Base-by-base conservation (phyloP, 163 green algal species). In the Scenedesmus sp. region DNA sequence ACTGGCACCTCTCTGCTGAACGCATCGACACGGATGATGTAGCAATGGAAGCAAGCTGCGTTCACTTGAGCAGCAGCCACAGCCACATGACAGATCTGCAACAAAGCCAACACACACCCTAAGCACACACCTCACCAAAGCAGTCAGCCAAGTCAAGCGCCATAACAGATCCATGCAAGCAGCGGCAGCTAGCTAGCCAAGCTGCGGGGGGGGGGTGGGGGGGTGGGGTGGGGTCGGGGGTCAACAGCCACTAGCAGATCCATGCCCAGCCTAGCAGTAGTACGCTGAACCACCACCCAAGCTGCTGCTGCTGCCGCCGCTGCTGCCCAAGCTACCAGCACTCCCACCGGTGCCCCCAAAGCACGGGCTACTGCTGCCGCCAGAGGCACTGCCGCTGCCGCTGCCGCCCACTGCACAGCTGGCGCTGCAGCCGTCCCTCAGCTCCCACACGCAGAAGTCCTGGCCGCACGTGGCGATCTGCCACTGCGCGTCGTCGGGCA, bases 361-460 rank as follows among this genome's bases (percentile, higher is more conserved):
- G 20, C 18, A 26, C 33, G 49, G 53, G 16, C 82, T 79, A 20
- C 22, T 73, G 51, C 51, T 73, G 49, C 81, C 53, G 81, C 49
- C 80, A 70, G 43, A 33, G 22, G 24, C 20, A 35, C 22, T 44
- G 30, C 33, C 33, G 26, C 37, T 44, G 72, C 72, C 46, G 35
- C 35, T 43, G 72, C 35, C 72, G 22, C 33, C 35, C 37, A 43
- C 24, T 24, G 35, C 37, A 44, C 72, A 81, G 15, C n/a, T 15
- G 9, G 33, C 33, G 16, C 72, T 44, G n/a, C 72, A 43, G 15
- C 72, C 72, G 1, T 43, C 33, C 35, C n/a, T 43, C 26, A 53
- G 18, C 86, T 91, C 86, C 86, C 86, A 91, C 15, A 91, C 86
- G 51, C 86, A 91, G 10, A 91, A 91, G 33, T 91, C 73, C 5